These are phyloP conservation scores for Scenedesmus sp. DNA, from an alignment of 163 green algal genomes.

Conservation along the genomic window DNA sequence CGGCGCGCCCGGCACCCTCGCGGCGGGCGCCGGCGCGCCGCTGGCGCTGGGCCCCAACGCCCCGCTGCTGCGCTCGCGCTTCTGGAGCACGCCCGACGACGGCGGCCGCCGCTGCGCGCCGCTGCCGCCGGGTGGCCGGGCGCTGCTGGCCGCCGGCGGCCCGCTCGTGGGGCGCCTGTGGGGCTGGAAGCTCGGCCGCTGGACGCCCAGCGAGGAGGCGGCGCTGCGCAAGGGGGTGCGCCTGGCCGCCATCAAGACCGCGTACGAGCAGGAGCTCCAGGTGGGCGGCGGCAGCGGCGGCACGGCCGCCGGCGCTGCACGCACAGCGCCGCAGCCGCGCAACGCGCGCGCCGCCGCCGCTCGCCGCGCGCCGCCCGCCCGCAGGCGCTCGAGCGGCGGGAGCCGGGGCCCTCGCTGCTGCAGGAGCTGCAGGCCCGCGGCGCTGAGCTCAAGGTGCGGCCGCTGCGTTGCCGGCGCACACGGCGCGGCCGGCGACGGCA, in stretches of 20 bases:
- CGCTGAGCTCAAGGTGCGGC: neutral
- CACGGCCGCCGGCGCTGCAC: no score
- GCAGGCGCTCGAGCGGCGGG: neutral
- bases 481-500: no score
- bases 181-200: conserved; percentile 17
- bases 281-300: neutral
- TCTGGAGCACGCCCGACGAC: neutral
- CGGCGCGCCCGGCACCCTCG: neutral
- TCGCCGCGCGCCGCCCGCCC: no score
- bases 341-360: no score
- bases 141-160: neutral
- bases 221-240: conserved; percentile 16
- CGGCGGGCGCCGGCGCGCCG: neutral
- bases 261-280: conserved; percentile 16
- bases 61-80: neutral
- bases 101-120: neutral
- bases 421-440: conserved; percentile 1
- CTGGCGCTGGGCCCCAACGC: neutral
- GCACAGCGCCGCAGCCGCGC: no score
- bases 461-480: no score
- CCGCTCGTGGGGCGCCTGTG: conserved; percentile 3
- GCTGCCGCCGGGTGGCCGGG: neutral
- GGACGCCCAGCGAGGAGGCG: conserved; percentile 14
- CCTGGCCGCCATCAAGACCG: conserved; percentile 11
- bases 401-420: neutral